phyloP scores from a whole-genome alignment of 2,329 filamentous ascomycete genomes.

The Alternaria solani region DNA sequence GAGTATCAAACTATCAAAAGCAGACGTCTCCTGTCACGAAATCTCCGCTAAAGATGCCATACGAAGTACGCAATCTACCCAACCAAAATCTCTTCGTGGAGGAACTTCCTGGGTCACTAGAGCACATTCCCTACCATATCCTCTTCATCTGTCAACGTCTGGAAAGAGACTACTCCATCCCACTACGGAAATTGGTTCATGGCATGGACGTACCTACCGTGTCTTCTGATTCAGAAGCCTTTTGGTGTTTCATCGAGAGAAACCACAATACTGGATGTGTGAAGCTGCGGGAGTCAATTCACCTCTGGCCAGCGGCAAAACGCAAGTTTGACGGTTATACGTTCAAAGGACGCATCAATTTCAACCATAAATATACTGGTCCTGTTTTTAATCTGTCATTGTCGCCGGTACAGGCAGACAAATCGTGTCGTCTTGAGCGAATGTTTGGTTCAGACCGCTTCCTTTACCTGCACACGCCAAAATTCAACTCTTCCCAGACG shows the following conservation, averaged over 20 bases:
- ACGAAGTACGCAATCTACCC: constrained; percentile 42
- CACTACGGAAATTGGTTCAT: constrained; percentile 24
- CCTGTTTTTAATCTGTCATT: constrained; percentile 39
- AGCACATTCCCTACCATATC: constrained; percentile 40
- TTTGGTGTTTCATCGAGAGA: constrained; percentile 31
- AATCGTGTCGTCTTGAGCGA: constrained; percentile 49
- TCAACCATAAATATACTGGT: constrained; percentile 23
- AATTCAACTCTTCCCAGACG: constrained; percentile 27
- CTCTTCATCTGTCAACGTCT: constrained; percentile 46
- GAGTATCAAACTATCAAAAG: background rate
- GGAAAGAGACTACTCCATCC: constrained; percentile 22
- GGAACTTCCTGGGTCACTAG: constrained; percentile 14
- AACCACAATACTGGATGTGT: background rate
- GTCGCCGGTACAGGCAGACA: constrained; percentile 37
- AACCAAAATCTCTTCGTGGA: constrained; percentile 40
- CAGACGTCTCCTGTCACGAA: constrained; percentile 1
- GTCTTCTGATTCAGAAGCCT: constrained; percentile 19
- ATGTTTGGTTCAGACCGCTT: constrained; percentile 53
- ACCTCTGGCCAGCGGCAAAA: constrained; percentile 35
- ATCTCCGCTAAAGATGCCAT: constrained; percentile 26
- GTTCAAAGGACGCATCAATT: constrained; percentile 43
- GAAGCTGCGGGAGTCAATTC: constrained; percentile 20
- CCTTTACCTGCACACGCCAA: constrained; percentile 51
- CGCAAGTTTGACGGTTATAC: constrained; percentile 38
- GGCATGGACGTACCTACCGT: constrained; percentile 14